phyloP scores from a whole-genome alignment of 306 rosid genomes.

The Senna tora region DNA sequence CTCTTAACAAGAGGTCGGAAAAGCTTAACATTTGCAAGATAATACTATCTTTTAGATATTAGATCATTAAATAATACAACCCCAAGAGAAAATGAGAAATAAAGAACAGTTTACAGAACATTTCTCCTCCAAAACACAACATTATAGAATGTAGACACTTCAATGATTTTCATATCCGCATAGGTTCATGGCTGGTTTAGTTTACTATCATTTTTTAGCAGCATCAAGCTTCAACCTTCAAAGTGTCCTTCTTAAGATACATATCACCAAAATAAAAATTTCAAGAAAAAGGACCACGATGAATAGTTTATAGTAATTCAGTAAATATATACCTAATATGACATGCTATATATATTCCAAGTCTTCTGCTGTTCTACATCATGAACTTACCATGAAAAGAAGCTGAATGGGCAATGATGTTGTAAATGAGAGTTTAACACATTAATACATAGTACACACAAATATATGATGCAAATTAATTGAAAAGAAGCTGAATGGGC shows the following conservation, averaged over 20 bases:
- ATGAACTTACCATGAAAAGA: not conserved
- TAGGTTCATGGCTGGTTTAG: not conserved
- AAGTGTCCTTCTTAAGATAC: not conserved
- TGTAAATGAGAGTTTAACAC: not conserved
- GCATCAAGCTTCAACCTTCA: slow-evolving; percentile 12
- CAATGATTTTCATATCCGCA: not conserved
- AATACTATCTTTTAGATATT: not conserved
- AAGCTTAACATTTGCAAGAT: not conserved
- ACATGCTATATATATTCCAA: not conserved
- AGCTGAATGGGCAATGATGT: slow-evolving; percentile 8
- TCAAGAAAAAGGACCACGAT: not conserved
- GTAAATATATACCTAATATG: not conserved
- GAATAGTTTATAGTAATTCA: not conserved
- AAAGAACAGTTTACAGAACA: slow-evolving; percentile 4
- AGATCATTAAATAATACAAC: not conserved
- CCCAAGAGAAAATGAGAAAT: slow-evolving; percentile 12
- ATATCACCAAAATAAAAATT: not conserved
- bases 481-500: too few relatives aligned
- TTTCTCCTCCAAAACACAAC: slow-evolving; percentile 16
- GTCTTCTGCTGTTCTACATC: not conserved
- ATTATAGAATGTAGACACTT: not conserved
- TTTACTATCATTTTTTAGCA: slow-evolving; percentile 4
- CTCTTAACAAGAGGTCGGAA: not conserved
- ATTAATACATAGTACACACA: not conserved
- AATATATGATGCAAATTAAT: slow-evolving; percentile 3